Evolutionary conservation across 75 land plant species (phyloP).

Genomic region (Adiantum capillusveneris): DNA sequence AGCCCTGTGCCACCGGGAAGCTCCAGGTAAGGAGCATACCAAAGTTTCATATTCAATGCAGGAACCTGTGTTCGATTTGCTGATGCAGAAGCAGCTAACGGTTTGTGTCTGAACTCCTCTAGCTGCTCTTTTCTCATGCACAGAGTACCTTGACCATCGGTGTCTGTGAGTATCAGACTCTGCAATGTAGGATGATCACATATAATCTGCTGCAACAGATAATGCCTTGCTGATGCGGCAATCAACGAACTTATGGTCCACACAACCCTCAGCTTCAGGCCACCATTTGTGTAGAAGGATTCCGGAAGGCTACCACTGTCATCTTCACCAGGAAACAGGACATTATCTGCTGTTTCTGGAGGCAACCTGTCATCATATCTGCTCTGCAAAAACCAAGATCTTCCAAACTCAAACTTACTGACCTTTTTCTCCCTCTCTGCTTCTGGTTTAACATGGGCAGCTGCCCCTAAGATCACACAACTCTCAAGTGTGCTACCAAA

Average conservation of each 20-base stretch:
- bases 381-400: constrained; percentile 20
- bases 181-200: constrained; percentile 50
- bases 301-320: constrained; percentile 47
- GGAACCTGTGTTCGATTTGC: constrained; percentile 53
- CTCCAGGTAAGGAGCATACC: constrained; percentile 53
- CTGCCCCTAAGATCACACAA: constrained; percentile 29
- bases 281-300: constrained; percentile 45
- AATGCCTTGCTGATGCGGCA: constrained; percentile 66
- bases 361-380: constrained; percentile 9
- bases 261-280: constrained; percentile 60
- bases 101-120: constrained; percentile 42
- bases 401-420: constrained; percentile 10
- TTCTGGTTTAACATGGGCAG: constrained; percentile 18
- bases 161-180: constrained; percentile 46
- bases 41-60: constrained; percentile 52
- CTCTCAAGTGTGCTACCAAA: constrained; percentile 50
- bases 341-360: not conserved
- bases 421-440: constrained; percentile 13
- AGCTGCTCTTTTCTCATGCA: constrained; percentile 45
- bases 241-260: constrained; percentile 72
- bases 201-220: constrained; percentile 44
- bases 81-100: constrained; percentile 44
- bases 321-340: not conserved
- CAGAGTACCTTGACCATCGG: constrained; percentile 60
- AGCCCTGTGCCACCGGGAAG: constrained; percentile 41